phyloP scores from a whole-genome alignment of 2,329 filamentous ascomycete species.

The Helminthosporium solani region DNA sequence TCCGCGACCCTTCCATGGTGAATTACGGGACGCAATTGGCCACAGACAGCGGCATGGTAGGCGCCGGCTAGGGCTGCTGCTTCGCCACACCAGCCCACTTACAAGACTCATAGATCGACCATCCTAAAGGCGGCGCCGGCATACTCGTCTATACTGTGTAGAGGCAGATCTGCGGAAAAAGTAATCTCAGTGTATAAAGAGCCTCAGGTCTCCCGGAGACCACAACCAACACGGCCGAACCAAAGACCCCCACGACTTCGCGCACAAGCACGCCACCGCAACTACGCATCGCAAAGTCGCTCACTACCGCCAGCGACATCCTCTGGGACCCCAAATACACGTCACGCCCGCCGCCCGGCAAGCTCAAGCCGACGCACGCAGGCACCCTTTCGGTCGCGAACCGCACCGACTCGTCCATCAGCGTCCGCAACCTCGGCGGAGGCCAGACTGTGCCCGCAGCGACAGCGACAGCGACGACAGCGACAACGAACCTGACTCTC shows the following conservation, averaged over 20 bases:
- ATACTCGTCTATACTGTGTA: too few relatives aligned
- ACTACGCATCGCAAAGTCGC: constrained; percentile 46
- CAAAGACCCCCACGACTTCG: constrained; percentile 24
- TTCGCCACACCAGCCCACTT: background rate
- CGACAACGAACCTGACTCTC: too few relatives aligned
- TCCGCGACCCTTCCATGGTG: too few relatives aligned
- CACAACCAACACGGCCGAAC: constrained; percentile 5
- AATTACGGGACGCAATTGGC: too few relatives aligned
- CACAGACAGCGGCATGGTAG: background rate
- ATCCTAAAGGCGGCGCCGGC: background rate
- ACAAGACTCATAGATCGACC: background rate
- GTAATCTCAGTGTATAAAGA: too few relatives aligned
- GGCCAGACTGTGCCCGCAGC: constrained; percentile 38
- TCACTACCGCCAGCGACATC: constrained; percentile 52
- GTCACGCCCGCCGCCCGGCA: constrained; percentile 47
- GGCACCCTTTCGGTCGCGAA: constrained; percentile 49
- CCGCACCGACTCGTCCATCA: constrained; percentile 55
- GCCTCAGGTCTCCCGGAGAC: background rate
- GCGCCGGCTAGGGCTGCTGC: background rate
- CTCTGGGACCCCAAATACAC: constrained; percentile 54
- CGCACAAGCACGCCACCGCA: constrained; percentile 32
- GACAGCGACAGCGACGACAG: too few relatives aligned
- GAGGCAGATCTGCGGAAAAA: too few relatives aligned
- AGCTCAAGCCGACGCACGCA: constrained; percentile 51
- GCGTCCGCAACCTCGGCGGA: constrained; percentile 49